Conservation (phyloP, 139 green algal species). For the Chlamydomonas eustigma region DNA sequence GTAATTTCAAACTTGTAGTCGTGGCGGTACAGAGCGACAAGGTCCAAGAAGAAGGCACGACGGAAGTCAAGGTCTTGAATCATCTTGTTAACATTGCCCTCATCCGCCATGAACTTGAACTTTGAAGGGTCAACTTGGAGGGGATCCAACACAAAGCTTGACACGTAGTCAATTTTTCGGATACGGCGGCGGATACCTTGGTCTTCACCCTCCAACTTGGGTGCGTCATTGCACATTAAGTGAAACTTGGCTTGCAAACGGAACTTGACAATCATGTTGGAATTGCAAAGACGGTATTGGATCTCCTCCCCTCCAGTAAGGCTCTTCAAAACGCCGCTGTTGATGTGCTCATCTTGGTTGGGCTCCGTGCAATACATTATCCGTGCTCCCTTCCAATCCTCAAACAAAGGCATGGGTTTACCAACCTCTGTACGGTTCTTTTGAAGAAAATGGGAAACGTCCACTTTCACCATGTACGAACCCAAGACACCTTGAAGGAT, state of each 20-base stretch:
- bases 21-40: not conserved
- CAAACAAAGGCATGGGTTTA: conserved; percentile 3
- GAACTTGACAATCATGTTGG: conserved; percentile 4
- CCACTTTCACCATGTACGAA: not conserved
- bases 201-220: conserved; percentile 5
- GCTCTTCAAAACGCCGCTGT: conserved; percentile 7
- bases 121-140: not conserved
- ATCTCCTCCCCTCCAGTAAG: conserved; percentile 13
- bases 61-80: not conserved
- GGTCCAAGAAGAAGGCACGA: not conserved
- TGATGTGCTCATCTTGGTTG: not conserved
- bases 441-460: not conserved
- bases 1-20: conserved; percentile 8
- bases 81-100: not conserved
- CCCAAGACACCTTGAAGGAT: not conserved
- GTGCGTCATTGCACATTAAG: conserved; percentile 11
- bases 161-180: conserved; percentile 8
- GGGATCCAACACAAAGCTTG: not conserved
- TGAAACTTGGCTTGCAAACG: not conserved
- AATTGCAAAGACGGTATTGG: not conserved
- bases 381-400: not conserved
- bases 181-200: not conserved
- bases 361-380: conserved; percentile 15
- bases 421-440: not conserved
- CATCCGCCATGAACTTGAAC: not conserved